phyloP scores from a whole-genome alignment of 176 grass and related monocot genomes.

The Oropetium thomaeum region DNA sequence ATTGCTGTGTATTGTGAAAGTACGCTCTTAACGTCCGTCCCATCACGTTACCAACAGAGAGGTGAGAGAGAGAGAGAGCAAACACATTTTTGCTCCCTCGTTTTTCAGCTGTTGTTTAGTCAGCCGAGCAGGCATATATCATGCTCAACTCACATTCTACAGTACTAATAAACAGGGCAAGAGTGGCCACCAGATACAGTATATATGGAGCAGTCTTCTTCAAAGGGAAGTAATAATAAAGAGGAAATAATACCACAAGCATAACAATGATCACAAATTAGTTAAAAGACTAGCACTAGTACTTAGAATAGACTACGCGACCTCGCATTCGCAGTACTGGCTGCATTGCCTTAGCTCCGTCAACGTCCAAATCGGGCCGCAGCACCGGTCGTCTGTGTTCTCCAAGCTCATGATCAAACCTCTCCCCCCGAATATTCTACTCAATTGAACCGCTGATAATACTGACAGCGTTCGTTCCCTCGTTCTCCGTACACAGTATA shows the following conservation, averaged over 20 bases:
- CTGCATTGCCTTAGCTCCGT: not conserved
- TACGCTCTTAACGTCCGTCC: too few relatives aligned
- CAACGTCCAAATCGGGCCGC: conserved; percentile 19
- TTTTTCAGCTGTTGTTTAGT: not conserved
- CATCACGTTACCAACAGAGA: too few relatives aligned
- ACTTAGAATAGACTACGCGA: not conserved
- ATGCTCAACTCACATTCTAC: not conserved
- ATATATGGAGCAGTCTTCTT: not conserved
- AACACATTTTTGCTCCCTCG: too few relatives aligned
- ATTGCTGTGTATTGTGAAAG: too few relatives aligned
- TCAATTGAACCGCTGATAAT: not conserved
- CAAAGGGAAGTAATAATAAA: too few relatives aligned
- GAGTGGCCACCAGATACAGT: too few relatives aligned
- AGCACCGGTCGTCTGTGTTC: not conserved
- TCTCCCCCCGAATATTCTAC: not conserved
- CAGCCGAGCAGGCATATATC: not conserved
- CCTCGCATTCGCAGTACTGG: too few relatives aligned
- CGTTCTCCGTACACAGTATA: too few relatives aligned
- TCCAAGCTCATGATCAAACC: conserved; percentile 11
- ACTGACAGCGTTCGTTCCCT: too few relatives aligned
- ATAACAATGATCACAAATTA: not conserved
- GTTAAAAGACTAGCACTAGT: too few relatives aligned
- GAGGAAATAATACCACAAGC: not conserved
- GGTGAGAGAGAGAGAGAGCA: too few relatives aligned
- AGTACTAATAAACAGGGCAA: too few relatives aligned